A percentile compares a stretch with the other conserved stretches of the same genome.
phyloP scores from a whole-genome alignment of 352 stramenopile species.

The Saprolegnia parasitica region DNA sequence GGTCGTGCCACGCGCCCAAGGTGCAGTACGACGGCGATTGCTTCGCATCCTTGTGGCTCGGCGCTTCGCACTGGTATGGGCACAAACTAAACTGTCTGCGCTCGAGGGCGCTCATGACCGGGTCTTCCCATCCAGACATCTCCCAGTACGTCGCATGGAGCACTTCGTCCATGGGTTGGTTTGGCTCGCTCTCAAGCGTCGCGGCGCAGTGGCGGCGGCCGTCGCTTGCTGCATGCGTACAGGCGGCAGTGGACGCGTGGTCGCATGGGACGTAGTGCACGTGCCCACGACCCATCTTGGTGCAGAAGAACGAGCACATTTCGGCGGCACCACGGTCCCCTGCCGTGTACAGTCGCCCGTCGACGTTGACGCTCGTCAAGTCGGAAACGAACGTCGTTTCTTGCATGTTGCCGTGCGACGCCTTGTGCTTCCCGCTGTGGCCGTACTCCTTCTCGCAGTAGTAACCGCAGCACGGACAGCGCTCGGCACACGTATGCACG shows the following conservation, averaged over 20 bases:
- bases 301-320: slow-evolving; percentile 79
- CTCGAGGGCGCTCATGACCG: slow-evolving; percentile 50
- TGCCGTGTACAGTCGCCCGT: slow-evolving; percentile 62
- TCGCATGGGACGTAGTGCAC: slow-evolving; percentile 73
- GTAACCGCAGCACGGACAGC: slow-evolving; percentile 69
- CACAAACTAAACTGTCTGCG: slow-evolving; percentile 64
- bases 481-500: slow-evolving; percentile 65
- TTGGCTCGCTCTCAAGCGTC: slow-evolving; percentile 44
- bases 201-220: slow-evolving; percentile 66
- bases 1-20: slow-evolving; percentile 60
- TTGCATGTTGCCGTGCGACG: slow-evolving; percentile 75
- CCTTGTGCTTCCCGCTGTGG: slow-evolving; percentile 50
- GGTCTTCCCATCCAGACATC: slow-evolving; percentile 67
- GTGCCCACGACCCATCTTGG: slow-evolving; percentile 70
- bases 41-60: slow-evolving; percentile 46
- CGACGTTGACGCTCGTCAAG: slow-evolving; percentile 52
- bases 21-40: slow-evolving; percentile 44
- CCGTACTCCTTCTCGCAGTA: slow-evolving; percentile 62
- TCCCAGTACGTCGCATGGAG: slow-evolving; percentile 75
- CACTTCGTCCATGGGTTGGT: slow-evolving; percentile 57
- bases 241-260: slow-evolving; percentile 36
- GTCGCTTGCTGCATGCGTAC: slow-evolving; percentile 48
- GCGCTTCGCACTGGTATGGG: slow-evolving; percentile 60
- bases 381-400: slow-evolving; percentile 69
- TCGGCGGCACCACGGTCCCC: slow-evolving; percentile 63